phyloP scores from a whole-genome alignment of 495 filamentous ascomycete genomes.

The Xylaria bambusicola region DNA sequence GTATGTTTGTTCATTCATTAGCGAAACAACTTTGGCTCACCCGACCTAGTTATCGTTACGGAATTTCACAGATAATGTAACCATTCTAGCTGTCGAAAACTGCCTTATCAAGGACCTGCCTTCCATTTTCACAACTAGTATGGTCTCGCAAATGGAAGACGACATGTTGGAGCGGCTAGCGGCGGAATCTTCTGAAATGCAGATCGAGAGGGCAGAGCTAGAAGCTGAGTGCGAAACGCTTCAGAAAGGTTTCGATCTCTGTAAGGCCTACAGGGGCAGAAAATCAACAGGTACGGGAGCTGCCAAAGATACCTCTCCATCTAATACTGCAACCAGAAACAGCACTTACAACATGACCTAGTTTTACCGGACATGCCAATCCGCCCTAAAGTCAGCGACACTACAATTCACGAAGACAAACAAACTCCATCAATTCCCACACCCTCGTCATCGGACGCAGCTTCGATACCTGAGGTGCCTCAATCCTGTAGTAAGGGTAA shows the following conservation, averaged over 20 bases:
- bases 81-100: conserved; percentile 34
- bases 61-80: conserved; percentile 39
- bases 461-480: no score
- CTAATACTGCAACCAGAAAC: no score
- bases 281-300: conserved; percentile 3
- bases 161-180: conserved; percentile 22
- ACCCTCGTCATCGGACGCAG: no score
- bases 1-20: conserved; percentile 6
- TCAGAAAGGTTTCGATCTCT: conserved; percentile 29
- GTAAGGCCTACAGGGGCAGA: conserved; percentile 22
- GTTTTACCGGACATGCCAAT: no score
- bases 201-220: conserved; percentile 21
- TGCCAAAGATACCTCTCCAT: no score
- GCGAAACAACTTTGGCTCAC: conserved; percentile 2
- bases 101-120: conserved; percentile 30
- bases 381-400: no score
- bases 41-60: conserved; percentile 33
- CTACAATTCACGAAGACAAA: no score
- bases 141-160: conserved; percentile 25
- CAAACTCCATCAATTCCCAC: no score
- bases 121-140: conserved; percentile 21
- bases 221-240: conserved; percentile 22
- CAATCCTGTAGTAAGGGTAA: no score
- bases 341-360: no score
- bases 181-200: conserved; percentile 24